Base-by-base conservation (phyloP, 805 yeast genomes). In the Ogataea trehaloabstinens region DNA sequence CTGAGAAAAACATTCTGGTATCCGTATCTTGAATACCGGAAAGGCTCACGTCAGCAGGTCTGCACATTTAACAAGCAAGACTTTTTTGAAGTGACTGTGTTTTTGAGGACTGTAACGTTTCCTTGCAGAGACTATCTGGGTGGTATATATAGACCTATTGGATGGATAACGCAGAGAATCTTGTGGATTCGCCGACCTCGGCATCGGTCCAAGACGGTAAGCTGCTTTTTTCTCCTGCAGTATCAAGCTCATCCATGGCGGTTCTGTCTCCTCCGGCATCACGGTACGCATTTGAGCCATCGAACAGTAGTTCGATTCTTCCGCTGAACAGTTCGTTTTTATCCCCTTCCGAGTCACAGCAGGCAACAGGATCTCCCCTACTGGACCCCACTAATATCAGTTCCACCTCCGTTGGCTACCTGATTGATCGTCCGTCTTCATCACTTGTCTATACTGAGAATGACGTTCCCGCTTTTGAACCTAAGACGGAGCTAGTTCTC, bases 211-310 rank as follows among this genome's bases (percentile, higher is more conserved):
- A 47, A 35, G 41, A 43, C 27, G 41, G 40, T 28, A 45, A 43
- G 29, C 22, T 41, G 35, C 15, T 46, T 33, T 48, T 46, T 32
- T 52, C 57, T 6, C 57, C 58, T 18, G 37, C 53, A n/a, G 46
- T 51, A 5, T 44, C 58, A 2, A 45, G 35, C n/a, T 35, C 53
- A 11, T 55, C 65, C 15, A 60, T 63, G 59, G 70, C 71, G 5
- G 50, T 68, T n/a, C 38, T 68, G 19, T 66, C 71, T 0, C 72
- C 73, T 3, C 68, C 72, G 3, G 67, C 69, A 8, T 60, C 65
- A 10, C 47, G 65, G 25, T 60, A 60, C 42, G 65, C 65, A 3
- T 60, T 60, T 42, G 61, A 56, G 35, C 60, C 61, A 6, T 25
- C 48, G 13, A 38, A 48, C 12, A 52, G 54, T 25, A 41, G 53